Evolutionary conservation across 371 early-diverging fungal genomes (phyloP).

Genomic region (Mucor irregularis): DNA sequence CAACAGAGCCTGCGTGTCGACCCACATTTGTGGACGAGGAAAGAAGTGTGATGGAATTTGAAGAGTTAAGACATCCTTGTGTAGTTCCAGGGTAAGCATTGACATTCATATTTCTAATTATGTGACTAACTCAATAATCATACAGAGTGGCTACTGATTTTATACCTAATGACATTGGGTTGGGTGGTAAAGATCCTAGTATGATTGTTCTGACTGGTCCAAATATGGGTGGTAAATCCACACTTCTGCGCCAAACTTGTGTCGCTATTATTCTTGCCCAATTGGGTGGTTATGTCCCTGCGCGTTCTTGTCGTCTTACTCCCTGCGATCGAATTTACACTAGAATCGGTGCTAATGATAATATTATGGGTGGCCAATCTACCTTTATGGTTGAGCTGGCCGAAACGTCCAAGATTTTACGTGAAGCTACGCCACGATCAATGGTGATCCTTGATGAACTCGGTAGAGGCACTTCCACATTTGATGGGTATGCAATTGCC

Average conservation of each 20-base stretch:
- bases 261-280: constrained; percentile 98
- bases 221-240: constrained; percentile 97
- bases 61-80: constrained; percentile 88
- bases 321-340: constrained; percentile 98
- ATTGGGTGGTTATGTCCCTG: constrained; percentile 97
- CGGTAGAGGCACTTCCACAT: constrained; percentile 98
- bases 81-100: constrained; percentile 58
- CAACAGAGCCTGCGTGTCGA: constrained; percentile 70
- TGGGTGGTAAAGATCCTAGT: constrained; percentile 74
- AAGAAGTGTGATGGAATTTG: constrained; percentile 69
- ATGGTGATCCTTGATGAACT: constrained; percentile 99
- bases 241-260: constrained; percentile 94
- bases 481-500: constrained; percentile 99
- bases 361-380: constrained; percentile 95
- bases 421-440: constrained; percentile 89
- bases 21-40: constrained; percentile 73
- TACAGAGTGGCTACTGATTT: constrained; percentile 68
- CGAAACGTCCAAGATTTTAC: constrained; percentile 95
- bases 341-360: constrained; percentile 98
- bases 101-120: neutral
- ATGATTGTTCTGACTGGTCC: constrained; percentile 98
- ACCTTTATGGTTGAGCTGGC: constrained; percentile 99
- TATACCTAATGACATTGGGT: constrained; percentile 90
- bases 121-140: neutral
- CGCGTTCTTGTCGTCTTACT: constrained; percentile 74